Conservation (phyloP, 2,329 filamentous ascomycete genomes). For the Talaromyces sp. region DNA sequence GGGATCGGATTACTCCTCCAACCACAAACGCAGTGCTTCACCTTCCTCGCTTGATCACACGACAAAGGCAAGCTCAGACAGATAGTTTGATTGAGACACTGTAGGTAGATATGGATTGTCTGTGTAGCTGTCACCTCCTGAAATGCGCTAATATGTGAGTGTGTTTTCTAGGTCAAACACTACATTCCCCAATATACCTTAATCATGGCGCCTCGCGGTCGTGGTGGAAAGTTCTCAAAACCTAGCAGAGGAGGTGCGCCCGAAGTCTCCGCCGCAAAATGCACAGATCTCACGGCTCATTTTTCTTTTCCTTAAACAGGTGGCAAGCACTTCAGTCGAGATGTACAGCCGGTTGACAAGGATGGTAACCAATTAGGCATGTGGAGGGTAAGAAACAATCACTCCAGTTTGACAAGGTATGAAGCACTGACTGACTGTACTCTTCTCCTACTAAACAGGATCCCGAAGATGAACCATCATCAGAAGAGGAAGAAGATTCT, state of each 20-base stretch:
- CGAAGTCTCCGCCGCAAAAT: too few relatives aligned
- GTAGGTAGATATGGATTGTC: not conserved
- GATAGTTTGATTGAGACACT: not conserved
- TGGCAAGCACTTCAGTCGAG: conserved; percentile 90
- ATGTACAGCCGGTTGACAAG: conserved; percentile 80
- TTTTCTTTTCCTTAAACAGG: conserved; percentile 47
- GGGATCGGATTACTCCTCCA: not conserved
- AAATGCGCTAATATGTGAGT: not conserved
- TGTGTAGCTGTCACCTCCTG: not conserved
- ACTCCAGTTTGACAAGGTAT: conserved; percentile 15
- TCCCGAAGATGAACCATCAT: conserved; percentile 29
- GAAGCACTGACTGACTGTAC: not conserved
- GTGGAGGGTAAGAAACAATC: conserved; percentile 60
- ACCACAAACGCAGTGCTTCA: not conserved
- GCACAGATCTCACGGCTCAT: not conserved
- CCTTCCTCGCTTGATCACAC: conserved; percentile 4
- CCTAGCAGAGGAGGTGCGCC: conserved; percentile 16
- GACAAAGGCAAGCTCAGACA: not conserved
- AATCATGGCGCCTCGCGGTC: conserved; percentile 17
- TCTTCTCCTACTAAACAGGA: conserved; percentile 21
- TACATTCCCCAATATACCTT: not conserved
- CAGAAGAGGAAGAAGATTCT: conserved; percentile 47
- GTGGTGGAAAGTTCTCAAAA: conserved; percentile 19
- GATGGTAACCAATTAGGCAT: conserved; percentile 86
- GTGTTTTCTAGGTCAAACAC: not conserved